Conservation (phyloP, 495 filamentous ascomycete genomes). For the Trypethelium eluteriae region DNA sequence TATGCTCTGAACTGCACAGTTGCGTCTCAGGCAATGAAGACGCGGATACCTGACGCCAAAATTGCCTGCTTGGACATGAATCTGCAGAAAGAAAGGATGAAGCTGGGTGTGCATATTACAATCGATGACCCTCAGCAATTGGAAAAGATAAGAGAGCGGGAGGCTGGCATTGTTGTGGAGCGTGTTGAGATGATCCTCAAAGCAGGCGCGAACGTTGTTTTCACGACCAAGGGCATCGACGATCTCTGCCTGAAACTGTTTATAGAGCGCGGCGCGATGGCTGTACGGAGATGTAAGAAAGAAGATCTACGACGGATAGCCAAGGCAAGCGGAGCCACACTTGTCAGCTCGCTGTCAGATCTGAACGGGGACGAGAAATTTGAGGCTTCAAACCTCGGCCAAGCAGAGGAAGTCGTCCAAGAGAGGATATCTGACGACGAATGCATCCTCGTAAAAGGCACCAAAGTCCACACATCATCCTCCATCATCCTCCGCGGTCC, state of each 20-base stretch:
- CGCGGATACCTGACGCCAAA: constrained; percentile 84
- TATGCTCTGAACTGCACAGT: constrained; percentile 99
- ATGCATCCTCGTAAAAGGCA: constrained; percentile 94
- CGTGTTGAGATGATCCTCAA: constrained; percentile 96
- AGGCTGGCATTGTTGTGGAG: constrained; percentile 87
- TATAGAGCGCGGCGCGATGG: constrained; percentile 92
- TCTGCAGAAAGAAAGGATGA: constrained; percentile 97
- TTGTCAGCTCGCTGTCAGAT: constrained; percentile 87
- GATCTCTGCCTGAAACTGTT: constrained; percentile 92
- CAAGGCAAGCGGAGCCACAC: constrained; percentile 87
- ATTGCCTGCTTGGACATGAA: constrained; percentile 98
- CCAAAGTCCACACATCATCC: constrained; percentile 83
- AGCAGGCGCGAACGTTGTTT: constrained; percentile 88
- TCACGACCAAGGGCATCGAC: constrained; percentile 98
- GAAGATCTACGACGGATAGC: constrained; percentile 95
- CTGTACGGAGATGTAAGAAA: constrained; percentile 94
- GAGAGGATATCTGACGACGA: constrained; percentile 98
- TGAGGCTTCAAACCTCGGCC: constrained; percentile 76
- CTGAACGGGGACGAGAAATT: constrained; percentile 97
- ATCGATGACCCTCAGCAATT: constrained; percentile 95
- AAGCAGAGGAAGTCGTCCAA: constrained; percentile 91
- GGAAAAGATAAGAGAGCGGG: constrained; percentile 89
- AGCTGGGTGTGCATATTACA: constrained; percentile 95
- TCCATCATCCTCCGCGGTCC: constrained; percentile 94
- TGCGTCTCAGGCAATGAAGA: constrained; percentile 96